Evolutionary conservation across 2,329 filamentous ascomycete species (phyloP), one percentile per base, ranked within the genome.

Genomic region (Mycosphaerella sp.): DNA sequence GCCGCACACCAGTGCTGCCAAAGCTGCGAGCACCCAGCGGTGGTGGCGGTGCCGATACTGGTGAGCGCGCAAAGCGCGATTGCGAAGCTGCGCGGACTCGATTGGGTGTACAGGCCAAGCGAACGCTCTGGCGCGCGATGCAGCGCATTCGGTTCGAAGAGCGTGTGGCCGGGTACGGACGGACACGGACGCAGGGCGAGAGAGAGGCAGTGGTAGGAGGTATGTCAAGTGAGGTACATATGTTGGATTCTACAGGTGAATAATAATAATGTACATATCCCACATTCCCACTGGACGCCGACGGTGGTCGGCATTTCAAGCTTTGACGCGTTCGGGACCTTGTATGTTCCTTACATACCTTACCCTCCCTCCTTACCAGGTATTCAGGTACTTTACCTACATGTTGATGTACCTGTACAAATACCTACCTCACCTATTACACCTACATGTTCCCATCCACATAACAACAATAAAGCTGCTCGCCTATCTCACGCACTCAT

Each of bases 51-150:
- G 41, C 32, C 12, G 12, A 38, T 36, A 36, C 38, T 45, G 52
- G 36, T 23, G 50, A 26, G 21, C 29, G 17, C 38, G 34, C 34
- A n/a, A 21, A 41, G 36, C 55, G 56, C 12, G 57, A 51, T 21
- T 55, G 58, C 21, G 61, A 63, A 21, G 59, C 29, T 36, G 57
- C 58, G 42, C 59, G 55, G 9, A 57, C 54, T 53, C 59, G 60
- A 55, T 53, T 59, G 23, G 52, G 10, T 4, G 34, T 55, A 32
- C 46, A 58, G 42, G 64, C 62, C 62, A 67, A 61, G 61, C 65
- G 65, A 46, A 55, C 54, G 64, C 65, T 64, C 48, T 66, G 65
- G 58, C 66, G 66, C 29, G 63, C 59, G 53, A 67, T 60, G 41
- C 62, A 57, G 56, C 65, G 65, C 66, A 68, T 68, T 38, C 40